These are phyloP conservation scores for Lizonia empirigonia DNA, from an alignment of 2,329 filamentous ascomycete species.

Conservation along the genomic window DNA sequence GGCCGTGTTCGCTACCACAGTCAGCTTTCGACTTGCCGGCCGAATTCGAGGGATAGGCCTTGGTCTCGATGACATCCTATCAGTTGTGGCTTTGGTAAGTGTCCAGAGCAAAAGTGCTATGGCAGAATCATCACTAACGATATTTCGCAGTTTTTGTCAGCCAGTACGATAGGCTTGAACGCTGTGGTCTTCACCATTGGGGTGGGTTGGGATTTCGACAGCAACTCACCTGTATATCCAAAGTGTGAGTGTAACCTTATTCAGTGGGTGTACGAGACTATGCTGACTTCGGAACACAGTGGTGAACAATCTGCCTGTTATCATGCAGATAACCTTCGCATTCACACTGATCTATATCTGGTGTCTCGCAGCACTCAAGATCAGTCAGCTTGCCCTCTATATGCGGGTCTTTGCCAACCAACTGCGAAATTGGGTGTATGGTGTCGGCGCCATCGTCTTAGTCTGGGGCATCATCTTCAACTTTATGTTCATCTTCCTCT, in stretches of 20 bases:
- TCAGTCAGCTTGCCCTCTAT: constrained; percentile 29
- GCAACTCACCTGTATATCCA: constrained; percentile 14
- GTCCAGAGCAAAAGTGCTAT: neutral
- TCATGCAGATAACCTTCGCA: constrained; percentile 31
- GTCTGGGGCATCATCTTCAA: constrained; percentile 31
- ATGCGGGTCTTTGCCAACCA: constrained; percentile 24
- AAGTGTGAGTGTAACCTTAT: constrained; percentile 15
- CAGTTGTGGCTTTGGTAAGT: constrained; percentile 22
- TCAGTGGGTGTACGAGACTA: neutral
- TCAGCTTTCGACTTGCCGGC: constrained; percentile 22
- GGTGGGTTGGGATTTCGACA: constrained; percentile 26
- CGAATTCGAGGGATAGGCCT: constrained; percentile 25
- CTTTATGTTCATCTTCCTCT: constrained; percentile 31
- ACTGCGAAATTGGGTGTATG: constrained; percentile 22
- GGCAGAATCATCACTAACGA: neutral
- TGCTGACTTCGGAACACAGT: constrained; percentile 10
- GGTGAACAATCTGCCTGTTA: constrained; percentile 22
- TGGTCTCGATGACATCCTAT: constrained; percentile 26
- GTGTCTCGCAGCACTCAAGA: constrained; percentile 26
- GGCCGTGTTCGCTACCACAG: constrained; percentile 20
- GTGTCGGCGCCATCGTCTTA: constrained; percentile 21
- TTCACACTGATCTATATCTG: constrained; percentile 32
- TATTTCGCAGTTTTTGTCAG: constrained; percentile 16
- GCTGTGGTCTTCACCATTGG: constrained; percentile 27
- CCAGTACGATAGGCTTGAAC: constrained; percentile 27